A percentile compares a stretch with the other conserved stretches of the same genome.
Evolutionary conservation across 2,329 filamentous ascomycete species (phyloP).

Genomic region (Diaporthe capsici): DNA sequence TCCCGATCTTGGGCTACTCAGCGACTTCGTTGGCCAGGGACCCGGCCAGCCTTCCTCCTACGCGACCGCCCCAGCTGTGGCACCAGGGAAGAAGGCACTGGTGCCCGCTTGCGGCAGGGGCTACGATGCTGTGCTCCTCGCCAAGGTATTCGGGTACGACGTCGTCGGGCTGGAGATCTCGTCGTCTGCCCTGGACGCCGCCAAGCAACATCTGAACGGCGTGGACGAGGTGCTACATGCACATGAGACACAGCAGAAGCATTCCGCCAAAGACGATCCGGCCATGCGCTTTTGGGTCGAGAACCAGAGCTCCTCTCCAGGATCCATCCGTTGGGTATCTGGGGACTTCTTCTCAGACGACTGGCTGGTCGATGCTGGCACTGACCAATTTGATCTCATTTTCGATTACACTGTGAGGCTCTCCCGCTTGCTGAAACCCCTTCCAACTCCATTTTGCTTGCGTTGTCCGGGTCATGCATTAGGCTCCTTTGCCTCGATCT

Average conservation of each 20-base stretch:
- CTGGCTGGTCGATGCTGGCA: conserved; percentile 63
- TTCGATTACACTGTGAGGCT: conserved; percentile 73
- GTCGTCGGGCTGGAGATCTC: conserved; percentile 81
- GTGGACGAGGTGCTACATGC: neutral
- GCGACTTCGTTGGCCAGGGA: neutral
- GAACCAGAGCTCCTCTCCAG: conserved; percentile 50
- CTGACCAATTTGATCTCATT: conserved; percentile 73
- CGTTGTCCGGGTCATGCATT: too few species aligned
- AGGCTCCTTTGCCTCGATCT: neutral
- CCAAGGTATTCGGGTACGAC: conserved; percentile 79
- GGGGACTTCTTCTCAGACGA: conserved; percentile 78
- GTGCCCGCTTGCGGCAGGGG: conserved; percentile 88
- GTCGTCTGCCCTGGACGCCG: conserved; percentile 61
- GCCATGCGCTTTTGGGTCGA: conserved; percentile 14
- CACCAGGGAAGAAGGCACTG: conserved; percentile 64
- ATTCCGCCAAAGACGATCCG: neutral
- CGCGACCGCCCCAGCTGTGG: neutral
- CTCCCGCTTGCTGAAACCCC: neutral
- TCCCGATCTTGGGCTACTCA: conserved; percentile 9
- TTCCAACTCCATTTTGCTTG: neutral
- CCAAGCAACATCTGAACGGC: conserved; percentile 44
- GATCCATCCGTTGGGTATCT: conserved; percentile 67
- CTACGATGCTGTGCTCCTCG: conserved; percentile 83
- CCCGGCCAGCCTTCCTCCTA: neutral
- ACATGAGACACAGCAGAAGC: neutral